phyloP scores from a whole-genome alignment of 768 basidiomycete genomes.

The Boletus eberwhitei region DNA sequence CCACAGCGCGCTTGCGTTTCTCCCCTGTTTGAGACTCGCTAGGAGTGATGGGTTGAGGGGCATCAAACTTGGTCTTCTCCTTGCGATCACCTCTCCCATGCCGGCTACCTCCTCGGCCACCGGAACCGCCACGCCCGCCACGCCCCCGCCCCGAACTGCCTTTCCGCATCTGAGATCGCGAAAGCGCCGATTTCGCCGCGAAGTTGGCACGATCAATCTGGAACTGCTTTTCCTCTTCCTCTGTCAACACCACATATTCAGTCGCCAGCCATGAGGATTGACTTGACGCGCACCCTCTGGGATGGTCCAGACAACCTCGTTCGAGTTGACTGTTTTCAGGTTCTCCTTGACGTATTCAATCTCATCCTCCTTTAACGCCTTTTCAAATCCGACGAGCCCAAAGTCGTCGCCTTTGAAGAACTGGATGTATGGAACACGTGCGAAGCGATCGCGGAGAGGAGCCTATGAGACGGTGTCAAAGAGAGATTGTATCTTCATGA shows the following conservation, averaged over 20 bases:
- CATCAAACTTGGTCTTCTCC: constrained; percentile 10
- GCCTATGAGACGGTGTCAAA: constrained; percentile 27
- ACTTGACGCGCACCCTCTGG: constrained; percentile 49
- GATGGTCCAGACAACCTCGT: constrained; percentile 61
- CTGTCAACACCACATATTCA: constrained; percentile 32
- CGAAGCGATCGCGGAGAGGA: constrained; percentile 47
- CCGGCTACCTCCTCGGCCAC: constrained; percentile 15
- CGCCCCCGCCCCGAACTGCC: constrained; percentile 38
- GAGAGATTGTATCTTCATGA: background rate
- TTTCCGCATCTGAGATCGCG: constrained; percentile 39
- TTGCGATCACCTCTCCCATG: constrained; percentile 27
- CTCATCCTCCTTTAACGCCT: constrained; percentile 67
- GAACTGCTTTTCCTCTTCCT: constrained; percentile 70
- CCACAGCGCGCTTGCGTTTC: constrained; percentile 73
- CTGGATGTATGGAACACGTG: constrained; percentile 46
- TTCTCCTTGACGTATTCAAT: constrained; percentile 64
- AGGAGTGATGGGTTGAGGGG: constrained; percentile 19
- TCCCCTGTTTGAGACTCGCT: constrained; percentile 55
- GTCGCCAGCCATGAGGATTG: background rate
- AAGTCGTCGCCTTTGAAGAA: constrained; percentile 42
- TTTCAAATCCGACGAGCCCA: constrained; percentile 57
- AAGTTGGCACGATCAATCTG: constrained; percentile 71
- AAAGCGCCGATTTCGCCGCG: constrained; percentile 51
- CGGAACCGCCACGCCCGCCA: constrained; percentile 32
- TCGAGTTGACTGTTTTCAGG: constrained; percentile 60